Conservation (phyloP, 805 yeast genomes). For the Cyberlindnera japonica region DNA sequence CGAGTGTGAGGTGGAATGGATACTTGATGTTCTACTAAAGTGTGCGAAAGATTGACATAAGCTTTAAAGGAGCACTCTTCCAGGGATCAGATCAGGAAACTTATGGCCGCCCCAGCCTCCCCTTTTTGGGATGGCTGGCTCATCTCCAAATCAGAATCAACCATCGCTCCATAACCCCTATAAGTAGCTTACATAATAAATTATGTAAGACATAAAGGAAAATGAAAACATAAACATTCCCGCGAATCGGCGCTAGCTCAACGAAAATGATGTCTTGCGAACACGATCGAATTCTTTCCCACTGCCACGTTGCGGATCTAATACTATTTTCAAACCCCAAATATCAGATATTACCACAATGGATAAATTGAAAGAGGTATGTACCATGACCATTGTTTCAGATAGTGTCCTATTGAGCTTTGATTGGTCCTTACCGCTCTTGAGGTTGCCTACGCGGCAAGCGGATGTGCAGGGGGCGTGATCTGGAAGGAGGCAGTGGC, state of each 20-base stretch:
- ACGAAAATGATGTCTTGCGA: slow-evolving; percentile 1
- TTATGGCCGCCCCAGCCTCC: too few species aligned
- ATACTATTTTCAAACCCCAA: not conserved
- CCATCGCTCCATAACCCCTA: too few species aligned
- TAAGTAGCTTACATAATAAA: not conserved
- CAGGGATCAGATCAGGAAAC: too few species aligned
- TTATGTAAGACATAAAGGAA: not conserved
- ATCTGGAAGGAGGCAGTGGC: slow-evolving; percentile 1
- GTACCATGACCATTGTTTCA: not conserved
- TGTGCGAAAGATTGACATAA: too few species aligned
- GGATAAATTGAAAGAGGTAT: slow-evolving; percentile 27
- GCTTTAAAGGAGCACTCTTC: too few species aligned
- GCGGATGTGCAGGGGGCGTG: not conserved
- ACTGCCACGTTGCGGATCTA: not conserved
- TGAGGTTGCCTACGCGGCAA: too few species aligned
- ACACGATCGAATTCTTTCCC: not conserved
- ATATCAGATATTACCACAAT: slow-evolving; percentile 9
- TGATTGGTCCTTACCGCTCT: too few species aligned
- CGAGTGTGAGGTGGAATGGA: too few species aligned
- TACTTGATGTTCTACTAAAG: too few species aligned
- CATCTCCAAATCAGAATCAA: not conserved
- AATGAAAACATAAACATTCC: slow-evolving; percentile 14
- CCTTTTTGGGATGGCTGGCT: not conserved
- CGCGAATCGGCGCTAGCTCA: slow-evolving; percentile 6
- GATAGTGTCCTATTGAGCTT: too few species aligned